A percentile compares a stretch with the other conserved stretches of the same genome.
These are phyloP conservation scores for Cyamopsis tetragonoloba DNA, from an alignment of 306 rosid species.

Conservation along the genomic window DNA sequence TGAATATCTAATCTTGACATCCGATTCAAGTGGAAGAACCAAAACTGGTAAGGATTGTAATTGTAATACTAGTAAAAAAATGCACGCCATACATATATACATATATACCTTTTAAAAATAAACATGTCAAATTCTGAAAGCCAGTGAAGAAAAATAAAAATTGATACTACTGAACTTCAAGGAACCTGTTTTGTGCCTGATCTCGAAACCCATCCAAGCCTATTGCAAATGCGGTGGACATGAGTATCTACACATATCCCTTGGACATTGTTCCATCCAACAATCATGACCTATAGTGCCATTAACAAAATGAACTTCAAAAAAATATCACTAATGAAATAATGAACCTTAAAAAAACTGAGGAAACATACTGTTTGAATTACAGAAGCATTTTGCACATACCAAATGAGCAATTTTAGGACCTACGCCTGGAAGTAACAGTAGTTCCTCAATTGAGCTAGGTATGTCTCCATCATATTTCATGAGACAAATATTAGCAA, in stretches of 20 bases:
- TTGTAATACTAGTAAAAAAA: not conserved
- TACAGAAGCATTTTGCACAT: slow-evolving; percentile 6
- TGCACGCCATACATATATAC: not conserved
- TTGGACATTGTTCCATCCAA: slow-evolving; percentile 88
- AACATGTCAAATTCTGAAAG: not conserved
- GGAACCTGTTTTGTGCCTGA: slow-evolving; percentile 75
- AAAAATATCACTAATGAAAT: slow-evolving; percentile 20
- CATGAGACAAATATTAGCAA: slow-evolving; percentile 74
- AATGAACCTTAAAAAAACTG: slow-evolving; percentile 20
- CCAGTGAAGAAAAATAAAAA: slow-evolving; percentile 3
- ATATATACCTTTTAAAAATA: not conserved
- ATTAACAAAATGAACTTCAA: slow-evolving; percentile 14
- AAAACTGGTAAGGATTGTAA: not conserved
- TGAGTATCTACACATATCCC: slow-evolving; percentile 98
- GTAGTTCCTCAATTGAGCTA: slow-evolving; percentile 72
- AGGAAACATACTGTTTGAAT: slow-evolving; percentile 19
- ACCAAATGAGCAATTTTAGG: slow-evolving; percentile 99
- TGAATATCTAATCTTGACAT: not conserved
- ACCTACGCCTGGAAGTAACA: slow-evolving; percentile 89
- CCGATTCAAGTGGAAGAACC: not conserved
- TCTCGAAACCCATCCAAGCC: slow-evolving; percentile 86
- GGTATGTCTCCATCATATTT: slow-evolving; percentile 92
- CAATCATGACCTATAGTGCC: slow-evolving; percentile 74
- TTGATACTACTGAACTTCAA: not conserved
- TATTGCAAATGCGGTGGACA: slow-evolving; percentile 89